Conservation (phyloP, 495 filamentous ascomycete genomes). For the Bombardia bombarda region DNA sequence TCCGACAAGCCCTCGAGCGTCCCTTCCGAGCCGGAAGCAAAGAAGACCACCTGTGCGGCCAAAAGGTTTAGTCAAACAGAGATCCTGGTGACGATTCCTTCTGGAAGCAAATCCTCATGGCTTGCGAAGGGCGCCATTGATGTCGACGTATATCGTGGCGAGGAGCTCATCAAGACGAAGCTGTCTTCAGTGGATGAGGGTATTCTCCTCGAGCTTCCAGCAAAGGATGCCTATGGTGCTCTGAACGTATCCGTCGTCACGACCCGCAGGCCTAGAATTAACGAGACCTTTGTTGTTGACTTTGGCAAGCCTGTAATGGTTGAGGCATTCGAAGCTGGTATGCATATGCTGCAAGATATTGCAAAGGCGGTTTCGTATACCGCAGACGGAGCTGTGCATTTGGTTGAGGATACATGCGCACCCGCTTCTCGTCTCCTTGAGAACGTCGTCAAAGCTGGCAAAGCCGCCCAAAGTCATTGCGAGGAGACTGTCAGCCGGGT, state of each 20-base stretch:
- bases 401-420: constrained; percentile 25
- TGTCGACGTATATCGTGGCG: constrained; percentile 34
- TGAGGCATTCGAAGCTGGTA: constrained; percentile 29
- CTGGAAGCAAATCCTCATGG: constrained; percentile 29
- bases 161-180: constrained; percentile 29
- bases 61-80: constrained; percentile 27
- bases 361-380: constrained; percentile 25
- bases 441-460: constrained; percentile 17
- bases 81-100: constrained; percentile 31
- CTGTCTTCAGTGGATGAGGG: constrained; percentile 36
- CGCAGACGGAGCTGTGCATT: constrained; percentile 24
- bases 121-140: constrained; percentile 33
- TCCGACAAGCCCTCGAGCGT: constrained; percentile 27
- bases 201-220: constrained; percentile 32
- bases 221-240: constrained; percentile 32
- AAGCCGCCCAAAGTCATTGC: constrained; percentile 13
- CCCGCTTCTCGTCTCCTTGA: constrained; percentile 23
- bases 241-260: constrained; percentile 37
- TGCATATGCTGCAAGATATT: constrained; percentile 29
- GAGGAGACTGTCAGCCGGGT: constrained; percentile 15
- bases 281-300: constrained; percentile 37
- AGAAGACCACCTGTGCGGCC: constrained; percentile 30
- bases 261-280: constrained; percentile 34
- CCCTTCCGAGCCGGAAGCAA: constrained; percentile 10
- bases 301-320: constrained; percentile 31